Percentiles rank a stretch among this genome's conserved stretches.
These are phyloP conservation scores for Phaeolepiota aurea DNA, from an alignment of 768 basidiomycete species.

Conservation along the genomic window DNA sequence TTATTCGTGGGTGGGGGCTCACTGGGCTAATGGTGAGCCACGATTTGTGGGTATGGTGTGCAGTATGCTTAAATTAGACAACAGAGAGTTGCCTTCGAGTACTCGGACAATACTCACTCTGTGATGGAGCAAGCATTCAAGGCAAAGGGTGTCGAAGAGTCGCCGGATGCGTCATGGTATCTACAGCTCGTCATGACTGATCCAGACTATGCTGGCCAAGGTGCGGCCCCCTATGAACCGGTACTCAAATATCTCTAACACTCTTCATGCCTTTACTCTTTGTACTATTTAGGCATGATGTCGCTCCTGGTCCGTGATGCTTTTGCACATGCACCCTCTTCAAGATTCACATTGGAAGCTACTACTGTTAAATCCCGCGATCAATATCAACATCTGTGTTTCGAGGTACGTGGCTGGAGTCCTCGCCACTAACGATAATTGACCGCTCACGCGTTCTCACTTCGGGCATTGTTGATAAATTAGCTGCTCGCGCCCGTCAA, in stretches of 20 bases:
- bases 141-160: constrained; percentile 7
- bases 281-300: constrained; percentile 14
- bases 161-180: constrained; percentile 20
- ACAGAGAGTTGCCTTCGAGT: constrained; percentile 15
- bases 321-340: constrained; percentile 13
- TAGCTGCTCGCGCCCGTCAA: constrained; percentile 10
- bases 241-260: neutral
- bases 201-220: constrained; percentile 19
- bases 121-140: constrained; percentile 13
- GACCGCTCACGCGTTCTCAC: too few relatives aligned
- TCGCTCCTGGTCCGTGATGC: constrained; percentile 20
- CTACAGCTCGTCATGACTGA: constrained; percentile 17
- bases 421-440: too few relatives aligned
- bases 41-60: neutral
- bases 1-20: constrained; percentile 13
- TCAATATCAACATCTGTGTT: constrained; percentile 21
- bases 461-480: neutral
- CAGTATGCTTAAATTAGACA: neutral
- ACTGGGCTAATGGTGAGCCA: constrained; percentile 11
- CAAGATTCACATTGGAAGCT: constrained; percentile 17
- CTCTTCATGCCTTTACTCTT: neutral
- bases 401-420: constrained; percentile 14
- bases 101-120: constrained; percentile 10
- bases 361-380: constrained; percentile 18
- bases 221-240: constrained; percentile 6